Conservation (phyloP, 768 basidiomycete species). For the Phylloporus rhodoxanthus region DNA sequence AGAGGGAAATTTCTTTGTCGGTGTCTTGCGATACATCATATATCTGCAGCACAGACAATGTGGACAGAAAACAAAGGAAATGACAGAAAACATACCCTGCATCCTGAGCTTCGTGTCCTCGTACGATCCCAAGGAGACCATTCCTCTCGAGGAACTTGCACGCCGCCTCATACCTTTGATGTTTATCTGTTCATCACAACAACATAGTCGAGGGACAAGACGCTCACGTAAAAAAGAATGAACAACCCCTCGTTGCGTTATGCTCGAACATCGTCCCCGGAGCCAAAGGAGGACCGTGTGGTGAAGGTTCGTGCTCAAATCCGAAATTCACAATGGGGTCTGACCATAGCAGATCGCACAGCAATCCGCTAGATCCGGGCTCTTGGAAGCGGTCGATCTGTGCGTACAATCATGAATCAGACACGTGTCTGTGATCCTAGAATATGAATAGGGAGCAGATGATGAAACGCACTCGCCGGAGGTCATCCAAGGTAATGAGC, state of each 20-base stretch:
- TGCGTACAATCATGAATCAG: conserved; percentile 7
- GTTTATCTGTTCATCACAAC: conserved; percentile 1
- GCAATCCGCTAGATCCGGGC: conserved; percentile 83
- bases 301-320: conserved; percentile 57
- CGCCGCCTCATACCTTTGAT: conserved; percentile 74
- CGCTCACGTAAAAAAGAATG: conserved; percentile 85
- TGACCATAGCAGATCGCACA: conserved; percentile 95
- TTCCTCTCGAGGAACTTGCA: conserved; percentile 94
- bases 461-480: conserved; percentile 47
- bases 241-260: conserved; percentile 86
- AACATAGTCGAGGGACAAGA: not conserved
- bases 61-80: not conserved
- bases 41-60: conserved; percentile 42
- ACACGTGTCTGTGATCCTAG: not conserved
- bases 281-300: conserved; percentile 47
- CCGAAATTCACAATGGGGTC: conserved; percentile 91
- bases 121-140: conserved; percentile 82
- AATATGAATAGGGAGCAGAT: not conserved
- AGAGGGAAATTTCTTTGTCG: conserved; percentile 91
- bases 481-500: conserved; percentile 71
- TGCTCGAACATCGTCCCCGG: conserved; percentile 63
- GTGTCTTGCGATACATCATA: conserved; percentile 93
- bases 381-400: conserved; percentile 92
- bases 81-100: conserved; percentile 58
- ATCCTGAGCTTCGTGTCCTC: conserved; percentile 97